Evolutionary conservation across 192 early-diverging fungal species (phyloP), one percentile per base, ranked within the genome.

Genomic region (Cetraspora pellucida): DNA sequence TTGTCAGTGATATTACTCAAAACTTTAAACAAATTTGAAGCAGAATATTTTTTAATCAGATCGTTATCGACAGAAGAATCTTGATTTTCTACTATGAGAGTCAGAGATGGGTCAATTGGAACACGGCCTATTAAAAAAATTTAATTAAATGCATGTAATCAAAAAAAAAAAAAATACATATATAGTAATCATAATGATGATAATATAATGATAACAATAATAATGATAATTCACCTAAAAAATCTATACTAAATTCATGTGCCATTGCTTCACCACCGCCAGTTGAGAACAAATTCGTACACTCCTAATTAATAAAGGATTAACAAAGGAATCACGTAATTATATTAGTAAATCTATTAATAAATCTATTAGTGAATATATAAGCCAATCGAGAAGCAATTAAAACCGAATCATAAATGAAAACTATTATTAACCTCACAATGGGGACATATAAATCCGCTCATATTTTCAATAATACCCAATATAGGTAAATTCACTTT

Each of bases 401-500:
- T 37, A 37, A 37, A 37, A 37, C n/a, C n/a, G n/a, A n/a, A n/a
- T n/a, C n/a, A 37, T 37, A 37, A 37, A 1, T 37, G 5, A 37
- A 37, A 37, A 37, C 1, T 37, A 37, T 37, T 37, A 37, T 37
- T 74, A 83, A 86, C 88, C 64, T 88, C 80, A 81, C 93, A 94
- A 49, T 93, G 91, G 27, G 92, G 93, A 72, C 97, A 99, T 10
- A 98, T 89, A 82, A 94, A 99, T 3, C 96, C 97, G 81, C 92
- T 94, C 97, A 98, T 97, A 74, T 98, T 98, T 79, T 99, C 97
- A 25, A 99, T 84, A 19, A 99, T 87, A 7, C 97, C 97, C 0
- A 98, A 85, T 63, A 99, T 87, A 7, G 90, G 90, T 63, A 99
- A 65, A 13, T 89, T 88, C 21, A 96, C 94, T 75, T 96, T 95